These are phyloP conservation scores for Linderniella brevidens DNA, from an alignment of 257 asterid species.

Conservation along the genomic window DNA sequence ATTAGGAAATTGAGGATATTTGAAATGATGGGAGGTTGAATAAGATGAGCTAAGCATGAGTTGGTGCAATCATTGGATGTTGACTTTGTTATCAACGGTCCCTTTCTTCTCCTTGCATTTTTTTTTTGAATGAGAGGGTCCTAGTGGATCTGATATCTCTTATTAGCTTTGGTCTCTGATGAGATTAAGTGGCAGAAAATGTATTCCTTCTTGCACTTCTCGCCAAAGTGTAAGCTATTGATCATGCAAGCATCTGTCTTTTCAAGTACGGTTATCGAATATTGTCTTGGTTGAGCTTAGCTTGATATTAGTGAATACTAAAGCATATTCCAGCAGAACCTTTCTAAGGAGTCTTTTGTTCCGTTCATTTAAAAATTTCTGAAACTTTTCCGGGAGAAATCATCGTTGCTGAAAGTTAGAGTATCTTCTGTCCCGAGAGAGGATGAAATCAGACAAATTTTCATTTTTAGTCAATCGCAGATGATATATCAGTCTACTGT, in stretches of 20 bases:
- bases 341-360: no score
- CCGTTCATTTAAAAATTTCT: no score
- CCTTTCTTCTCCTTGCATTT: slow-evolving; percentile 13
- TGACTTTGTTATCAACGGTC: slow-evolving; percentile 22
- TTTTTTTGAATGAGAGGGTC: slow-evolving; percentile 6
- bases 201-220: slow-evolving; percentile 67
- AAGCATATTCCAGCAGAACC: no score
- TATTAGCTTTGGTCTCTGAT: slow-evolving; percentile 29
- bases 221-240: slow-evolving; percentile 37
- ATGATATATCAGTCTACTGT: no score
- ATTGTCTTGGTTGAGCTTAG: not conserved
- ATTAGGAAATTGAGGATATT: slow-evolving; percentile 4
- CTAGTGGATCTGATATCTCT: no score
- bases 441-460: no score
- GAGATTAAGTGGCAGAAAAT: slow-evolving; percentile 60
- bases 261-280: not conserved
- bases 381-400: no score
- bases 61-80: slow-evolving; percentile 32
- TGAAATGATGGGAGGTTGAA: slow-evolving; percentile 48
- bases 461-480: no score
- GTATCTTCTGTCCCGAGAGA: no score
- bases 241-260: not conserved
- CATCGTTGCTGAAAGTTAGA: no score
- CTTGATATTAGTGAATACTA: not conserved
- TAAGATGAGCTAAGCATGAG: slow-evolving; percentile 47